Conservation (phyloP, 306 rosid species). For the Medicago lupulina region DNA sequence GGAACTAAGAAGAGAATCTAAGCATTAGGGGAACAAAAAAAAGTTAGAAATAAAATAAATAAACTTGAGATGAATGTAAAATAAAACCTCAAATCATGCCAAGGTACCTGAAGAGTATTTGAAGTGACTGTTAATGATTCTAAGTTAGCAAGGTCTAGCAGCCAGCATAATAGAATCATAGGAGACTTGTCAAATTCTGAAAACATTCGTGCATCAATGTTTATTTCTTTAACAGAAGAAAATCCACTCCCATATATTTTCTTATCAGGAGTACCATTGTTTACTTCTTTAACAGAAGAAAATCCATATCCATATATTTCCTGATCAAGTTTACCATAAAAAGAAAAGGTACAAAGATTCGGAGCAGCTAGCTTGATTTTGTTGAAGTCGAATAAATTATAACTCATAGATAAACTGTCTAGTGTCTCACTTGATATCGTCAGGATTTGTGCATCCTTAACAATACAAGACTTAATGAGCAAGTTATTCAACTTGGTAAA, state of each 20-base stretch:
- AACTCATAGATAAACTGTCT: neutral
- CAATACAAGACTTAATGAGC: no score
- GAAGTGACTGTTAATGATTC: conserved; percentile 19
- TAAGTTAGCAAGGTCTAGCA: conserved; percentile 11
- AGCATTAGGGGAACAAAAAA: neutral
- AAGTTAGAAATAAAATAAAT: neutral
- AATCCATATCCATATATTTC: no score
- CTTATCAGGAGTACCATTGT: neutral
- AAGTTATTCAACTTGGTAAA: no score
- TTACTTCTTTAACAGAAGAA: no score
- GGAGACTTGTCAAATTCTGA: neutral
- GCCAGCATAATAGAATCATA: neutral
- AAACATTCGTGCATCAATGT: neutral
- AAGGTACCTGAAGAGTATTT: conserved; percentile 38
- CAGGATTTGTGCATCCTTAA: no score
- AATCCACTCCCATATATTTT: neutral
- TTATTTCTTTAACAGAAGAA: conserved; percentile 18
- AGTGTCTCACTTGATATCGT: neutral
- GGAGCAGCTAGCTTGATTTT: conserved; percentile 25
- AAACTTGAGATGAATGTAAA: no score
- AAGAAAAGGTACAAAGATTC: neutral
- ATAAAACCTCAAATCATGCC: neutral
- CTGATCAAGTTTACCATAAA: neutral
- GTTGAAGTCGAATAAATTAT: neutral
- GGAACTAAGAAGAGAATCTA: no score